These are phyloP conservation scores for Amphicarpaea edgeworthii DNA, from an alignment of 306 rosid genomes.

Conservation along the genomic window DNA sequence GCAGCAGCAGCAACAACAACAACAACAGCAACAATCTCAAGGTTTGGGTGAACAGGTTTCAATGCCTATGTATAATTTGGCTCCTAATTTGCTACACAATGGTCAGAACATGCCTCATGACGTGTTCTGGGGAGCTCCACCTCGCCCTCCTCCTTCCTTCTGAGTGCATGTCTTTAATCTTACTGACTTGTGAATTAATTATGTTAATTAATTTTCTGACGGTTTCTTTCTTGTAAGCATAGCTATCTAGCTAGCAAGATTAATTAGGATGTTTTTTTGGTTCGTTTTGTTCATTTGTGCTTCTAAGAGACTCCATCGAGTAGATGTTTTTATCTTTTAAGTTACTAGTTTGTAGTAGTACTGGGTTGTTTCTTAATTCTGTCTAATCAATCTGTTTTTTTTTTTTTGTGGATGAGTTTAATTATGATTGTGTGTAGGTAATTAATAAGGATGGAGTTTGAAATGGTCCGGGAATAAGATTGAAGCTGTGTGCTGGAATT, in stretches of 20 bases:
- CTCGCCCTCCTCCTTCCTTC: conserved; percentile 72
- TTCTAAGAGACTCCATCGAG: neutral
- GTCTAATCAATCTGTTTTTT: conserved; percentile 18
- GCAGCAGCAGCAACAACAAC: conserved; percentile 45
- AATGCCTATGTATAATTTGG: conserved; percentile 65
- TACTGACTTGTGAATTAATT: conserved; percentile 52
- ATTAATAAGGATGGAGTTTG: conserved; percentile 28
- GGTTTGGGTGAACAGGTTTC: conserved; percentile 63
- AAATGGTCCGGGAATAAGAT: conserved; percentile 33
- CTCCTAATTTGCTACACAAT: conserved; percentile 71
- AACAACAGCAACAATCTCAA: conserved; percentile 48
- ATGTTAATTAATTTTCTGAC: conserved; percentile 40
- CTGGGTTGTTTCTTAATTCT: conserved; percentile 28
- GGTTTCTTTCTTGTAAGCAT: conserved; percentile 56
- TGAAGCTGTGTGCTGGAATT: conserved; percentile 41
- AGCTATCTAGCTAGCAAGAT: conserved; percentile 39
- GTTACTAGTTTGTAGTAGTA: conserved; percentile 23
- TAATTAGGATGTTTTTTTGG: conserved; percentile 23
- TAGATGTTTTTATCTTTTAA: conserved; percentile 27
- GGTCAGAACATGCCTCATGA: conserved; percentile 76
- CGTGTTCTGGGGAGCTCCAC: conserved; percentile 77
- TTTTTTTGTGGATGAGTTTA: conserved; percentile 1
- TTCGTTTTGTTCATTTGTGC: conserved; percentile 42
- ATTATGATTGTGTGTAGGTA: conserved; percentile 39
- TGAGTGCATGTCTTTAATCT: conserved; percentile 43